Evolutionary conservation across 331 rosid species (phyloP).

Genomic region (Acacia pycnantha): DNA sequence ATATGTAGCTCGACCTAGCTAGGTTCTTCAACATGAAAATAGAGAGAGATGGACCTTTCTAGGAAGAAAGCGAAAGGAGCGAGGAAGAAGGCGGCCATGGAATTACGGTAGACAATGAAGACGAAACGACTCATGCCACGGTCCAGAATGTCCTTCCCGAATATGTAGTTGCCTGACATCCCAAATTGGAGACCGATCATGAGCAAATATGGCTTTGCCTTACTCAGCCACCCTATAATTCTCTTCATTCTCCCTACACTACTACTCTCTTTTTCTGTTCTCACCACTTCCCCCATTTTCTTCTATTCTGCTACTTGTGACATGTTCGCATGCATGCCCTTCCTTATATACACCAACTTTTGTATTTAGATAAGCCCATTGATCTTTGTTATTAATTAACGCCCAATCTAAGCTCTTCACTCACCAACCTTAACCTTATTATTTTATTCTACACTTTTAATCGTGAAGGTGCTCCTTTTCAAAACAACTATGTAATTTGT

Average conservation of each 20-base stretch:
- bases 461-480: neutral
- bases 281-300: neutral
- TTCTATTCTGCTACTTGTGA: neutral
- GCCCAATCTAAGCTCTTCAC: neutral
- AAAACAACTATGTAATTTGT: neutral
- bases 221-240: neutral
- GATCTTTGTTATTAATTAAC: neutral
- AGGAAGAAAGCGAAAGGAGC: slow-evolving; percentile 66
- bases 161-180: slow-evolving; percentile 63
- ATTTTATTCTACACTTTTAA: neutral
- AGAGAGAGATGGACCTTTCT: slow-evolving; percentile 58
- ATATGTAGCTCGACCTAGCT: too few relatives aligned
- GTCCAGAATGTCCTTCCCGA: slow-evolving; percentile 55
- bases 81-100: slow-evolving; percentile 44
- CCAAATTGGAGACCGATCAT: slow-evolving; percentile 70
- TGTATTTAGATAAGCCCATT: neutral
- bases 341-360: slow-evolving; percentile 39
- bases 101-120: slow-evolving; percentile 65
- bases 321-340: neutral
- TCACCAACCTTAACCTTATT: neutral
- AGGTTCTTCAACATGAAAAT: neutral
- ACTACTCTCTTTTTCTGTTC: neutral
- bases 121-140: slow-evolving; percentile 74
- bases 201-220: slow-evolving; percentile 55
- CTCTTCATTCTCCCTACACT: neutral